phyloP scores from a whole-genome alignment of 169 alveolate species.

The Cryptosporidium sp. region DNA sequence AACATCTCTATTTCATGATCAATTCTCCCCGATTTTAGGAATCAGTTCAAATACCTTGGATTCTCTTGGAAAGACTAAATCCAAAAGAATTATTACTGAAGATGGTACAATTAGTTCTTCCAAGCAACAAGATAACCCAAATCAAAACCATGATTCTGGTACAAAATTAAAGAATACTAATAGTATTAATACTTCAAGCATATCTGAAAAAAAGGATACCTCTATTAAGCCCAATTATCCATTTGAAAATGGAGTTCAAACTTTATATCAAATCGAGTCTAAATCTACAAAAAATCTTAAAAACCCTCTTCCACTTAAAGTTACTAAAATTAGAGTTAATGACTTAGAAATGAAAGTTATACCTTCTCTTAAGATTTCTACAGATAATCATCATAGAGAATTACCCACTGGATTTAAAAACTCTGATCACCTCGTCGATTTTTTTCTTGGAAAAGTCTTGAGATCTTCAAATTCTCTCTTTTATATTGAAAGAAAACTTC shows the following conservation, averaged over 20 bases:
- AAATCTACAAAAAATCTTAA: neutral
- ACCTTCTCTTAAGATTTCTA: slow-evolving; percentile 6
- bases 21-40: slow-evolving; percentile 14
- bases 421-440: slow-evolving; percentile 50
- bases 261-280: neutral
- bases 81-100: neutral
- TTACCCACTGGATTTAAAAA: slow-evolving; percentile 28
- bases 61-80: neutral
- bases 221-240: neutral
- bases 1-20: slow-evolving; percentile 31
- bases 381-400: neutral
- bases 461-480: slow-evolving; percentile 48
- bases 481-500: slow-evolving; percentile 59
- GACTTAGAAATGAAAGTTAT: slow-evolving; percentile 19
- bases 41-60: neutral
- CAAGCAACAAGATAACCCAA: neutral
- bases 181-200: neutral
- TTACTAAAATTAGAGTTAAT: slow-evolving; percentile 10
- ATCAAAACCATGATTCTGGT: neutral
- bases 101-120: neutral
- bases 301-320: neutral
- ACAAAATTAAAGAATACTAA: neutral
- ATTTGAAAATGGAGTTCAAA: neutral
- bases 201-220: neutral
- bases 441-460: slow-evolving; percentile 31